A percentile compares a stretch with the other conserved stretches of the same genome.
Conservation (phyloP, 441 rosid genomes). For the Capsella rubella region DNA sequence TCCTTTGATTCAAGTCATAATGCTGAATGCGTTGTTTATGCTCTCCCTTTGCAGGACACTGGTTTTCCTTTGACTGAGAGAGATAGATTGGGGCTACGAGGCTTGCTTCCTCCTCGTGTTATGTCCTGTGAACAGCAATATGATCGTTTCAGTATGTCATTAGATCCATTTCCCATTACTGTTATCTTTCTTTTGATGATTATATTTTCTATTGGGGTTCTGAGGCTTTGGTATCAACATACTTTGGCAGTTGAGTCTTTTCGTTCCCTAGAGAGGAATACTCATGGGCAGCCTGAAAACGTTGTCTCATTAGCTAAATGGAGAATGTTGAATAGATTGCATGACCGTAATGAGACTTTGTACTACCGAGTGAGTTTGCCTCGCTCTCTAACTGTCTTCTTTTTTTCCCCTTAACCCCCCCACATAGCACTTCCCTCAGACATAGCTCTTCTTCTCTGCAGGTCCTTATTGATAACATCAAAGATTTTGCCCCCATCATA, state of each 20-base stretch:
- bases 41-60: slow-evolving; percentile 67
- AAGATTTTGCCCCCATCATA: slow-evolving; percentile 91
- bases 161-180: background rate
- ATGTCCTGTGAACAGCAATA: slow-evolving; percentile 90
- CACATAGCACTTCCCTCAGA: slow-evolving; percentile 3
- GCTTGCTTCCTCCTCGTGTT: slow-evolving; percentile 97
- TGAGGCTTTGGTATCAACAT: slow-evolving; percentile 23
- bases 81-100: slow-evolving; percentile 92
- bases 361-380: slow-evolving; percentile 76
- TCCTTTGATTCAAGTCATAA: slow-evolving; percentile 12
- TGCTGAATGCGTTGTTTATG: slow-evolving; percentile 5
- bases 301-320: slow-evolving; percentile 86
- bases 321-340: slow-evolving; percentile 96
- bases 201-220: background rate
- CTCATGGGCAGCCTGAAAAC: slow-evolving; percentile 65
- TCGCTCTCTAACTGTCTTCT: slow-evolving; percentile 1
- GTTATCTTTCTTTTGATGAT: background rate
- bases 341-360: slow-evolving; percentile 97
- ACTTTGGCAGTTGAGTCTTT: slow-evolving; percentile 83
- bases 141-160: slow-evolving; percentile 88
- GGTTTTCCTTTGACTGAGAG: slow-evolving; percentile 98
- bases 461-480: slow-evolving; percentile 97
- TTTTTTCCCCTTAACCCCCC: background rate
- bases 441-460: slow-evolving; percentile 42
- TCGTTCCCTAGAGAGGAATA: slow-evolving; percentile 87